These are phyloP conservation scores for Skeletonema grethae DNA, from an alignment of 108 stramenopile genomes.

Conservation along the genomic window DNA sequence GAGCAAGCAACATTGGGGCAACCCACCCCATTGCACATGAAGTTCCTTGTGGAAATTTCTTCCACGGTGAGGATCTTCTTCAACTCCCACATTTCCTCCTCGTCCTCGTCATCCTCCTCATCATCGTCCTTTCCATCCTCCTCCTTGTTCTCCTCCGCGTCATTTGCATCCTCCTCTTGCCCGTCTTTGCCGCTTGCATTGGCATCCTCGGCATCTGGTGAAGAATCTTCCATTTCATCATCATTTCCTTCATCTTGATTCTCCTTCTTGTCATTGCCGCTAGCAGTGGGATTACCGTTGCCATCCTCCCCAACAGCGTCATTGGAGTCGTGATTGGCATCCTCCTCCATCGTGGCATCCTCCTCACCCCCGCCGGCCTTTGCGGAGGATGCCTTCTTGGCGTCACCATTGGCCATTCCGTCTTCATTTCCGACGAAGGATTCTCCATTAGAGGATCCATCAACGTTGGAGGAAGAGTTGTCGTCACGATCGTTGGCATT, in stretches of 20 bases:
- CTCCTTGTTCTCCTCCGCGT: conserved; percentile 28
- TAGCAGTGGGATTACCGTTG: background rate
- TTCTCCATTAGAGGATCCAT: conserved; percentile 9
- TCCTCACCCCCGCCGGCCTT: background rate
- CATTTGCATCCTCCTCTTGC: conserved; percentile 1
- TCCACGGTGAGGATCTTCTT: conserved; percentile 42
- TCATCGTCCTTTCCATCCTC: conserved; percentile 37
- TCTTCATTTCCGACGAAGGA: background rate
- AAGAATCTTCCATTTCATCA: background rate
- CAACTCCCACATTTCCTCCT: conserved; percentile 50
- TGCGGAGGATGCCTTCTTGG: background rate
- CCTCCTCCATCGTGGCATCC: background rate
- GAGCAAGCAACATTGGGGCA: conserved; percentile 50
- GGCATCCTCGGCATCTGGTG: background rate
- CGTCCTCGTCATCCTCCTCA: conserved; percentile 20
- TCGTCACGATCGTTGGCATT: conserved; percentile 1
- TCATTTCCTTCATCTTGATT: background rate
- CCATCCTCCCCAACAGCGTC: conserved; percentile 4
- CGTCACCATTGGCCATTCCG: background rate
- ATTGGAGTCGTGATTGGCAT: background rate
- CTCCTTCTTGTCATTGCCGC: background rate
- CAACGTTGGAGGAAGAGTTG: background rate
- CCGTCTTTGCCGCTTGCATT: conserved; percentile 10
- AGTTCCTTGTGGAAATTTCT: conserved; percentile 33
- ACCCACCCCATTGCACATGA: conserved; percentile 35